These are phyloP conservation scores for Pezicula neosporulosa DNA, from an alignment of 2,329 filamentous ascomycete genomes.

Conservation along the genomic window DNA sequence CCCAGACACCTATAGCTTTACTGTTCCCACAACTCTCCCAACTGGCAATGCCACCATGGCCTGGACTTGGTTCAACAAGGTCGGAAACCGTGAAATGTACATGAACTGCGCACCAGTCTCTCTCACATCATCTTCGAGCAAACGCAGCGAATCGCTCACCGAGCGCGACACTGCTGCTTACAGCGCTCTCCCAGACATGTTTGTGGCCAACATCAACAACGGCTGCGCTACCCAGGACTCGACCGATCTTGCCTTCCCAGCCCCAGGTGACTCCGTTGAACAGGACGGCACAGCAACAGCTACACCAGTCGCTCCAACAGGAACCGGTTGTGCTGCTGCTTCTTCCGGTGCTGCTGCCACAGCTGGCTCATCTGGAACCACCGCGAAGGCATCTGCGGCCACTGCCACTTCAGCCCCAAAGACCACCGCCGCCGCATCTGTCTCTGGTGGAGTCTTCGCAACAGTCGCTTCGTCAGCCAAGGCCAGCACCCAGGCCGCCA, in stretches of 20 bases:
- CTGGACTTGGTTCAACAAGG: slow-evolving; percentile 93
- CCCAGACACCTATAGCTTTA: slow-evolving; percentile 63
- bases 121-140: slow-evolving; percentile 50
- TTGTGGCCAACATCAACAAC: slow-evolving; percentile 65
- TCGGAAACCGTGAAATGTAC: slow-evolving; percentile 95
- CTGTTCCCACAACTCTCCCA: slow-evolving; percentile 67
- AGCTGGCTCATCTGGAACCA: slow-evolving; percentile 11
- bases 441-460: slow-evolving; percentile 10
- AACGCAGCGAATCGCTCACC: slow-evolving; percentile 32
- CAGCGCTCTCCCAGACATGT: slow-evolving; percentile 67
- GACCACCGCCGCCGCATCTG: slow-evolving; percentile 14
- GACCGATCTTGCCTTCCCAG: slow-evolving; percentile 62
- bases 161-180: slow-evolving; percentile 46
- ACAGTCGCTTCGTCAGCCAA: slow-evolving; percentile 16
- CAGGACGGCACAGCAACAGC: slow-evolving; percentile 34
- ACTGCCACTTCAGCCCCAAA: slow-evolving; percentile 16
- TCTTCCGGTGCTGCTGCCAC: slow-evolving; percentile 15
- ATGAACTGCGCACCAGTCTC: slow-evolving; percentile 87
- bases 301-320: slow-evolving; percentile 16
- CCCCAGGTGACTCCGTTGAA: slow-evolving; percentile 59
- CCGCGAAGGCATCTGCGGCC: slow-evolving; percentile 13
- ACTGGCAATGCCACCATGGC: slow-evolving; percentile 77
- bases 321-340: slow-evolving; percentile 3
- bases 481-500: slow-evolving; percentile 18
- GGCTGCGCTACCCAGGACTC: slow-evolving; percentile 52